Percentiles rank a stretch among this genome's conserved stretches.
These are phyloP conservation scores for Magnolia sinica DNA, from an alignment of 164 flowering plant species.

Conservation along the genomic window DNA sequence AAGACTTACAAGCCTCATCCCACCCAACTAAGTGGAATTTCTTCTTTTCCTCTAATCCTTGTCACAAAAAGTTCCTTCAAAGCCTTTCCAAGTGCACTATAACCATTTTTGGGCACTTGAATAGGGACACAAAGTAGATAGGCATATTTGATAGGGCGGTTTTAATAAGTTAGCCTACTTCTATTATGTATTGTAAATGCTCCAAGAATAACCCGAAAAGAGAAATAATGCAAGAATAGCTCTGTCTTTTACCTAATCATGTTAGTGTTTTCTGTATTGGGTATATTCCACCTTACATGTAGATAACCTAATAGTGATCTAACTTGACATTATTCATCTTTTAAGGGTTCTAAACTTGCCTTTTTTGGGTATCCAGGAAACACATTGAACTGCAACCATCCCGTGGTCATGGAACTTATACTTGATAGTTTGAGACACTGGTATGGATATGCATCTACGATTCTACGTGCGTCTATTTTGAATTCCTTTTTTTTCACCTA, in stretches of 20 bases:
- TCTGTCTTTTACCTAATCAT: not conserved
- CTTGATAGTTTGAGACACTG: conserved; percentile 97
- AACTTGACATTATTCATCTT: not conserved
- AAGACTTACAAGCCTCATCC: too few species aligned
- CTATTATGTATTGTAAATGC: not conserved
- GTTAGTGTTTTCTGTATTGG: not conserved
- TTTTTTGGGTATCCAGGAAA: conserved; percentile 57
- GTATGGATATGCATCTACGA: conserved; percentile 41
- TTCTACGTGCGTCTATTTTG: not conserved
- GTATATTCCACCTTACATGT: not conserved
- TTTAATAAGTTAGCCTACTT: not conserved
- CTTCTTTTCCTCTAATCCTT: too few species aligned
- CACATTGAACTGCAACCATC: conserved; percentile 95
- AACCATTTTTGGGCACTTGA: too few species aligned
- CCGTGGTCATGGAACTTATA: conserved; percentile 92
- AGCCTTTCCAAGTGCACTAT: too few species aligned
- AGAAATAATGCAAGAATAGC: not conserved
- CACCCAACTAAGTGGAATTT: too few species aligned
- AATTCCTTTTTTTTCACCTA: not conserved
- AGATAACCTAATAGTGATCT: not conserved
- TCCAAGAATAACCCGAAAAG: not conserved
- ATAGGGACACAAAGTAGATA: too few species aligned
- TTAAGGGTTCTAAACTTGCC: conserved; percentile 9
- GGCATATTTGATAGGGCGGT: too few species aligned
- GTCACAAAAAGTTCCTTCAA: too few species aligned